phyloP scores from a whole-genome alignment of 108 stramenopile genomes.

The Skeletonema costatum region DNA sequence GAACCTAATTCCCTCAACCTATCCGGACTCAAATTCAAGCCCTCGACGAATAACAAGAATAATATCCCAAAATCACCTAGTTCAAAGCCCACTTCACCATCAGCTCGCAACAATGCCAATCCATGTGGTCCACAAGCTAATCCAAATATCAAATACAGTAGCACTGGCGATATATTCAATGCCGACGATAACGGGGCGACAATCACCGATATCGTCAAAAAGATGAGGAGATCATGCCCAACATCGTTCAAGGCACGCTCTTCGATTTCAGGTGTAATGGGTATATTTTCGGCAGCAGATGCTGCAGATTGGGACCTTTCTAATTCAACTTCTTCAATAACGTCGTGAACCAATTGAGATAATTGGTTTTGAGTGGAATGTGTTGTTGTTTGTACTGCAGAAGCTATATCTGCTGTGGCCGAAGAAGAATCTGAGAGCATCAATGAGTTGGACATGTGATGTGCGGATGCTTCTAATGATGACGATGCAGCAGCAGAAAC shows the following conservation, averaged over 20 bases:
- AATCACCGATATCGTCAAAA: conserved; percentile 55
- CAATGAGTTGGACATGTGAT: conserved; percentile 12
- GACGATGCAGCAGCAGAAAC: background rate
- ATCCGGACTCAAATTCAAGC: conserved; percentile 60
- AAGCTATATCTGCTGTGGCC: background rate
- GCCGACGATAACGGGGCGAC: conserved; percentile 58
- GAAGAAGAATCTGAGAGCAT: conserved; percentile 29
- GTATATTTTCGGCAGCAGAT: background rate
- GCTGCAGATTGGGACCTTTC: conserved; percentile 19
- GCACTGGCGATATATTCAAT: conserved; percentile 60
- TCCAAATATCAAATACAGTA: conserved; percentile 62
- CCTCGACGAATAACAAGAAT: conserved; percentile 78
- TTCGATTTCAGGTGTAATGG: conserved; percentile 46
- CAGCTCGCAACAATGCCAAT: conserved; percentile 49
- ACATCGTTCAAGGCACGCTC: conserved; percentile 36
- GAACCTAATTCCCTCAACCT: conserved; percentile 57
- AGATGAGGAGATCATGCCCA: conserved; percentile 71
- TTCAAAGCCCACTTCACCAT: conserved; percentile 60
- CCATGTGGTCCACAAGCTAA: conserved; percentile 66
- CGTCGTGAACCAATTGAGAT: conserved; percentile 10
- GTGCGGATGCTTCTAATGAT: background rate
- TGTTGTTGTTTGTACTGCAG: background rate
- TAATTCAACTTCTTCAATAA: conserved; percentile 21
- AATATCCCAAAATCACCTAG: conserved; percentile 81
- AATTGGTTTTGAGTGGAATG: conserved; percentile 8